These are phyloP conservation scores for Gaertneriomyces sp. DNA, from an alignment of 192 early-diverging fungal species.

Conservation along the genomic window DNA sequence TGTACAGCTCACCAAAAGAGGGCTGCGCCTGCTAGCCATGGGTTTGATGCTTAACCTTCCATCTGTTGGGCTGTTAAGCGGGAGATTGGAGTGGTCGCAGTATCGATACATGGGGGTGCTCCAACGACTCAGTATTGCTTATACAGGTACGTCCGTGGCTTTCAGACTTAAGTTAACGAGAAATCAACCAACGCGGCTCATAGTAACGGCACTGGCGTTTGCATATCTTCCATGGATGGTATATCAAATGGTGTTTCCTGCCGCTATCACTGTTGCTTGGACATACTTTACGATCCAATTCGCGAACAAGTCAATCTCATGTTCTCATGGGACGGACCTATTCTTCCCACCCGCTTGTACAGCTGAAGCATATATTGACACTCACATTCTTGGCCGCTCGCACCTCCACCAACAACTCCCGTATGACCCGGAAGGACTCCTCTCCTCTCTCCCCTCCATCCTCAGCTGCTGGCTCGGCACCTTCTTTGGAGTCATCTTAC, in stretches of 20 bases:
- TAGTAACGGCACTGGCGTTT: neutral
- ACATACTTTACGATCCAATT: neutral
- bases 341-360: constrained; percentile 41
- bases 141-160: constrained; percentile 7
- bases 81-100: neutral
- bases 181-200: neutral
- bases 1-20: constrained; percentile 24
- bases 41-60: constrained; percentile 34
- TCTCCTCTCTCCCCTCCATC: constrained; percentile 45
- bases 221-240: neutral
- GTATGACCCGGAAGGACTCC: constrained; percentile 49
- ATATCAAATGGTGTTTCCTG: constrained; percentile 6
- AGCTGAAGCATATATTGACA: constrained; percentile 44
- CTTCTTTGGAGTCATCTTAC: constrained; percentile 31
- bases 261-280: neutral
- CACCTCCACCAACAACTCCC: constrained; percentile 30
- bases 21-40: constrained; percentile 28
- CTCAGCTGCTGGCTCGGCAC: constrained; percentile 45
- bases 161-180: neutral
- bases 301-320: neutral
- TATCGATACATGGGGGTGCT: constrained; percentile 40
- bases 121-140: constrained; percentile 47
- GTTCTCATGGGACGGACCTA: neutral
- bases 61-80: constrained; percentile 11
- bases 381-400: constrained; percentile 14